Evolutionary conservation across 139 green algal species (phyloP).

Genomic region (Chlorella sorokiniana): DNA sequence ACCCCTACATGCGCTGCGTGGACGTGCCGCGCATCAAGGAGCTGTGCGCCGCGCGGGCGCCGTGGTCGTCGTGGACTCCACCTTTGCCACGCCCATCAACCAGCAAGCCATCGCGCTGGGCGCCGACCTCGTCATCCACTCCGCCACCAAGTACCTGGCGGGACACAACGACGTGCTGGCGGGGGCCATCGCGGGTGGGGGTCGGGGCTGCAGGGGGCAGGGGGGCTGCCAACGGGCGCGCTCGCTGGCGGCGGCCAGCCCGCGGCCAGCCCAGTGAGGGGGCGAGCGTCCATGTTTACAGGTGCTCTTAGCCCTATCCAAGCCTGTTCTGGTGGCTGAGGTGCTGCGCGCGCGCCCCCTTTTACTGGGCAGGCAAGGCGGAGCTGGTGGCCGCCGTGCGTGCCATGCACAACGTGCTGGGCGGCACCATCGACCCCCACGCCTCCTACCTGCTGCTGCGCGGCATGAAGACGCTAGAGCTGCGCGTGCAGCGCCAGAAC

Average conservation of each 20-base stretch:
- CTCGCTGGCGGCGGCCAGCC: no score
- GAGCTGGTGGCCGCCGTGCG: conserved; percentile 86
- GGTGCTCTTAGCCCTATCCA: background rate
- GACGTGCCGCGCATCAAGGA: conserved; percentile 86
- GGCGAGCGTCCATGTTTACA: no score
- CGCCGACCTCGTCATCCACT: conserved; percentile 98
- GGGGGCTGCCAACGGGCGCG: background rate
- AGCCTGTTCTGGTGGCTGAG: background rate
- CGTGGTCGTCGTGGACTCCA: conserved; percentile 94
- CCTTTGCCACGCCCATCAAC: conserved; percentile 77
- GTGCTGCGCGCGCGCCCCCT: background rate
- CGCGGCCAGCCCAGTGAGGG: no score
- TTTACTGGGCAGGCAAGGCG: conserved; percentile 40
- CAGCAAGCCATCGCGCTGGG: conserved; percentile 76
- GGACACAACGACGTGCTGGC: conserved; percentile 99
- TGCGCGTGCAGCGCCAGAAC: conserved; percentile 92
- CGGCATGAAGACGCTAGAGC: conserved; percentile 96
- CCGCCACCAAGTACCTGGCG: conserved; percentile 97
- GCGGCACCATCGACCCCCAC: conserved; percentile 95
- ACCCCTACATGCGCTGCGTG: conserved; percentile 98
- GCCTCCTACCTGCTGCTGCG: conserved; percentile 95
- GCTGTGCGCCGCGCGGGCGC: conserved; percentile 80
- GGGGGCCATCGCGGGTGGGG: conserved; percentile 79
- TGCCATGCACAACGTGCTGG: conserved; percentile 97
- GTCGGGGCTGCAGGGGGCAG: background rate